Conservation (phyloP, 148 eudicot genomes). For the Talinum fruticosum region DNA sequence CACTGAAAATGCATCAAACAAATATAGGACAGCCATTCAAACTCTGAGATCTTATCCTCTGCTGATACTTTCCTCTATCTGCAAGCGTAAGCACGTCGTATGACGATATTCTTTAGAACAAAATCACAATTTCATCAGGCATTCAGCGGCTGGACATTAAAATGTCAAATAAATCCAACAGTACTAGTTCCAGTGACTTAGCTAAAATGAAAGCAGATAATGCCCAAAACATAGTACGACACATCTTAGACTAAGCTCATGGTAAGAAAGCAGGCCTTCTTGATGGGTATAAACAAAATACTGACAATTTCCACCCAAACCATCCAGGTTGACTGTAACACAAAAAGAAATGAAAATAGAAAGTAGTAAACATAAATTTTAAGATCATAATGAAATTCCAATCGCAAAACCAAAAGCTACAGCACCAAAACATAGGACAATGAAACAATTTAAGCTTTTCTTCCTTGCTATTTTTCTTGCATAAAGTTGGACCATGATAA, state of each 20-base stretch:
- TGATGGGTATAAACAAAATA: too few relatives aligned
- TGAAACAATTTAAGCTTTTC: not conserved
- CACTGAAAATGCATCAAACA: not conserved
- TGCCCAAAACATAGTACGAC: too few relatives aligned
- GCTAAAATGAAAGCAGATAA: too few relatives aligned
- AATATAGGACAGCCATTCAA: not conserved
- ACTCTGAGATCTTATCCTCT: not conserved
- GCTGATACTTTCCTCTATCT: not conserved
- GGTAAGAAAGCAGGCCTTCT: not conserved
- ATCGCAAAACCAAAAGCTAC: not conserved
- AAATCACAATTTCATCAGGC: too few relatives aligned
- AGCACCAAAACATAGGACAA: conserved; percentile 3
- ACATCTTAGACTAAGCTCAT: not conserved
- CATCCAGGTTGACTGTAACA: not conserved
- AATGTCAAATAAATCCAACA: too few relatives aligned
- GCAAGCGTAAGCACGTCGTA: not conserved
- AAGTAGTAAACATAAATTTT: not conserved
- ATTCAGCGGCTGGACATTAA: too few relatives aligned
- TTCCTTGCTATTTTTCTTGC: not conserved
- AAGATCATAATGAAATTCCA: not conserved
- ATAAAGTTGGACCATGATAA: not conserved
- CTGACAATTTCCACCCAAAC: not conserved
- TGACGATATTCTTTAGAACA: not conserved
- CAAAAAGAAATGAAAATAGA: not conserved
- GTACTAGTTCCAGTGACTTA: too few relatives aligned